phyloP scores from a whole-genome alignment of 495 filamentous ascomycete genomes.

The Penicillium canariense region DNA sequence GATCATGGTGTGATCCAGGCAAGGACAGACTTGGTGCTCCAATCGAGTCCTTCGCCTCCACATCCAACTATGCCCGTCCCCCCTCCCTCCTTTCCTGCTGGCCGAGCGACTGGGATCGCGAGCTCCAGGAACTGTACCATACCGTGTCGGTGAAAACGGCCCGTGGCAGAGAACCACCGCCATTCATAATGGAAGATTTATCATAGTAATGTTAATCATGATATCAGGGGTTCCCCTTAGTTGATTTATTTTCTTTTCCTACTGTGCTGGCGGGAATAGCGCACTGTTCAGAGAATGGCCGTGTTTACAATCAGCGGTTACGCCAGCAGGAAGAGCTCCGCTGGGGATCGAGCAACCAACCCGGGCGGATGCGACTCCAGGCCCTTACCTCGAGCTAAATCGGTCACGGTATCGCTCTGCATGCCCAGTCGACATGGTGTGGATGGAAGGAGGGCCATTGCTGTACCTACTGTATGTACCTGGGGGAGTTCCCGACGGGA shows the following conservation, averaged over 20 bases:
- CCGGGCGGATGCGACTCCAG: conserved; percentile 6
- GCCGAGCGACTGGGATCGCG: conserved; percentile 8
- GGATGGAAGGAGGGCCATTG: conserved; percentile 1
- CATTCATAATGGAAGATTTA: background rate
- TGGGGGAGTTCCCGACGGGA: no score
- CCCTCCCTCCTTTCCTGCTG: background rate
- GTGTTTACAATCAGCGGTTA: conserved; percentile 24
- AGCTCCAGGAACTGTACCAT: conserved; percentile 5
- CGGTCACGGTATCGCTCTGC: conserved; percentile 2
- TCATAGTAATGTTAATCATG: background rate
- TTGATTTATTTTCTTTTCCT: background rate
- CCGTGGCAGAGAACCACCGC: background rate
- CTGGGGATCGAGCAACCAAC: conserved; percentile 24
- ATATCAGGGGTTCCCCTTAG: background rate
- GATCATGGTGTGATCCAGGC: conserved; percentile 12
- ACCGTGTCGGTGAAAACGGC: background rate
- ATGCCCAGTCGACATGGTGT: background rate
- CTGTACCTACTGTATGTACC: background rate
- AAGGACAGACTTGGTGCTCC: background rate
- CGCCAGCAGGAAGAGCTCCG: conserved; percentile 17
- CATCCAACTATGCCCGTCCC: background rate
- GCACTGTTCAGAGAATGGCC: conserved; percentile 8
- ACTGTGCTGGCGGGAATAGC: background rate
- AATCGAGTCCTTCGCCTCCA: background rate
- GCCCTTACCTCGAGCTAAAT: conserved; percentile 26